Percentiles rank a stretch among this genome's conserved stretches.
Evolutionary conservation across 768 basidiomycete species (phyloP).

Genomic region (Termitomyces sp.): DNA sequence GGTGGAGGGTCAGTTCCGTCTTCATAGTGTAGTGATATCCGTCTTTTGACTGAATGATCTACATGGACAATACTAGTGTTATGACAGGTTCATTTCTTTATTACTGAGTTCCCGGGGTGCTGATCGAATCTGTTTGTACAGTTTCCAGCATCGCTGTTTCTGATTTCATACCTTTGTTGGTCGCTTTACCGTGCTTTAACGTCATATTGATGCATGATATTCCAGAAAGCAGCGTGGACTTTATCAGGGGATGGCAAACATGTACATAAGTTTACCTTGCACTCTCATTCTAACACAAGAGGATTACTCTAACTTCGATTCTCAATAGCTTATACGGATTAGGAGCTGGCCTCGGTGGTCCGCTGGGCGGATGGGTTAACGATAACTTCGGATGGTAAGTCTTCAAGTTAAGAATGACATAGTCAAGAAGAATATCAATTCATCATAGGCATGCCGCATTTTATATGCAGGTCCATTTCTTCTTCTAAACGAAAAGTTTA

Average conservation of each 20-base stretch:
- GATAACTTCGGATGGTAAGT: constrained; percentile 82
- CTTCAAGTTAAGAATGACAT: constrained; percentile 4
- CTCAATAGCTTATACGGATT: constrained; percentile 68
- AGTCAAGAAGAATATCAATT: constrained; percentile 4
- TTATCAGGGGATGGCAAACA: constrained; percentile 88
- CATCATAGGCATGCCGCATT: constrained; percentile 75
- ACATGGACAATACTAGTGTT: constrained; percentile 40
- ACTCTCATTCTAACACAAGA: not conserved
- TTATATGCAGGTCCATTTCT: constrained; percentile 63
- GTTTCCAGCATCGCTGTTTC: constrained; percentile 81
- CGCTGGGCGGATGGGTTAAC: constrained; percentile 79
- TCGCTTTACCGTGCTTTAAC: constrained; percentile 11
- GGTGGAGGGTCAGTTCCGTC: constrained; percentile 71
- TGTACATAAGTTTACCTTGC: constrained; percentile 43
- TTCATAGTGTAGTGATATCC: constrained; percentile 16
- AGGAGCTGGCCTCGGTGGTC: constrained; percentile 77
- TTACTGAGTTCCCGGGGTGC: constrained; percentile 11
- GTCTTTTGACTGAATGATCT: constrained; percentile 18
- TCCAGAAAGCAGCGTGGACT: constrained; percentile 77
- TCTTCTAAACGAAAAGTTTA: not conserved
- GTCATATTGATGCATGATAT: constrained; percentile 3
- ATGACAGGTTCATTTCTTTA: constrained; percentile 63
- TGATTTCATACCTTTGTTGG: constrained; percentile 86
- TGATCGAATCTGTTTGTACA: constrained; percentile 28
- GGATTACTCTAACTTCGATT: not conserved